phyloP scores from a whole-genome alignment of 2,329 filamentous ascomycete species.

The Penicillium sumatraense region DNA sequence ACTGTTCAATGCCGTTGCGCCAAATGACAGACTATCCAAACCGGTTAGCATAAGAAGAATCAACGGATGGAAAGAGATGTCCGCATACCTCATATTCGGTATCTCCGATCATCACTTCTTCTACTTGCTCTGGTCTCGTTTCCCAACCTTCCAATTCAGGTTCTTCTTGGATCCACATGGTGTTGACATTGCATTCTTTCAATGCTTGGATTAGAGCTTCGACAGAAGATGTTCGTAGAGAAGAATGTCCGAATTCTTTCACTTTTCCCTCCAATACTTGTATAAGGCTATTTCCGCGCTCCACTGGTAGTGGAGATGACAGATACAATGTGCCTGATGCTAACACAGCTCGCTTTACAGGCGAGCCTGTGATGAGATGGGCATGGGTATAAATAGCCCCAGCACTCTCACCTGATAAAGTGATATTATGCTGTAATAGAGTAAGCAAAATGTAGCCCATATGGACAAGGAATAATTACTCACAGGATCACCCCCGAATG shows the following conservation, averaged over 20 bases:
- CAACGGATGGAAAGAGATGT: neutral
- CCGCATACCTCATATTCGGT: constrained; percentile 47
- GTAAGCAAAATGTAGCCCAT: neutral
- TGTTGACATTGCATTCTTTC: constrained; percentile 42
- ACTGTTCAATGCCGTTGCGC: constrained; percentile 48
- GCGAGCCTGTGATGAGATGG: constrained; percentile 40
- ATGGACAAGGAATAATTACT: constrained; percentile 4
- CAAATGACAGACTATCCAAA: constrained; percentile 48
- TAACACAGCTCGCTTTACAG: constrained; percentile 41
- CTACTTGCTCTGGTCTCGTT: constrained; percentile 33
- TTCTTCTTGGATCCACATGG: constrained; percentile 50
- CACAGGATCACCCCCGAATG: constrained; percentile 47
- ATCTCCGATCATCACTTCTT: constrained; percentile 50
- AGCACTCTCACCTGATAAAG: constrained; percentile 52
- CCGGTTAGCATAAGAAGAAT: neutral
- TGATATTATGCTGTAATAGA: constrained; percentile 42
- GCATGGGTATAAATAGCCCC: constrained; percentile 53
- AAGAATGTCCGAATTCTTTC: constrained; percentile 29
- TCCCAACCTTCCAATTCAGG: constrained; percentile 44
- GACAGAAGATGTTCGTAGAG: constrained; percentile 36
- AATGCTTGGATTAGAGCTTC: constrained; percentile 40
- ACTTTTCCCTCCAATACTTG: constrained; percentile 34
- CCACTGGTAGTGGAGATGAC: constrained; percentile 47
- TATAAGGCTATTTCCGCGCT: constrained; percentile 37
- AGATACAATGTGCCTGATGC: constrained; percentile 50